These are phyloP conservation scores for Colletotrichum incanum DNA, from an alignment of 2,329 filamentous ascomycete species.

Conservation along the genomic window DNA sequence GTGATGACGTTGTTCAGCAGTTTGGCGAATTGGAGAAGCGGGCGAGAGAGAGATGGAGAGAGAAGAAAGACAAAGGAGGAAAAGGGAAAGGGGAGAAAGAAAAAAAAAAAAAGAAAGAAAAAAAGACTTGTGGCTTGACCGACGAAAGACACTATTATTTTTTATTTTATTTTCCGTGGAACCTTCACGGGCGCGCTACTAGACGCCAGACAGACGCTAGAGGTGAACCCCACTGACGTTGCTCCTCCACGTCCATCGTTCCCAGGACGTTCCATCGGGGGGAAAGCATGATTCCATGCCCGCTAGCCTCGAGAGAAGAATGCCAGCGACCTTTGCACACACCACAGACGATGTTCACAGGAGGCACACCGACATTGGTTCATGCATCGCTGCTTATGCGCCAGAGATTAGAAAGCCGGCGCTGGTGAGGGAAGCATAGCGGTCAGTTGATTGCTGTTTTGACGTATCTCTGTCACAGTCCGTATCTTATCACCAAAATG, in stretches of 20 bases:
- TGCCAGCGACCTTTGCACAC: background rate
- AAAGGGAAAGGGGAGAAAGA: background rate
- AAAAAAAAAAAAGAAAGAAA: background rate
- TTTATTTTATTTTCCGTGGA: background rate
- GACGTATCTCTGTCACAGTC: too few relatives aligned
- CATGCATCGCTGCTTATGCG: constrained; percentile 29
- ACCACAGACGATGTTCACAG: background rate
- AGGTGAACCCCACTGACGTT: constrained; percentile 34
- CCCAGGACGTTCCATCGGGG: background rate
- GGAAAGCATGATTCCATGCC: constrained; percentile 2
- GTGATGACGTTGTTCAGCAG: constrained; percentile 11
- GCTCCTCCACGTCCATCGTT: constrained; percentile 12
- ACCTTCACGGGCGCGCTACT: background rate
- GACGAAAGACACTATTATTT: background rate
- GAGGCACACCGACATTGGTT: background rate
- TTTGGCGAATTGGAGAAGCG: background rate
- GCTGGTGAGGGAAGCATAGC: background rate
- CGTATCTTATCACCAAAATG: constrained; percentile 15
- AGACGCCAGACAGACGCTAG: background rate
- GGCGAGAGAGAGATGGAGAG: background rate
- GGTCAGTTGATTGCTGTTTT: background rate
- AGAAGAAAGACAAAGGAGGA: too few relatives aligned
- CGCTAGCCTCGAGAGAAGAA: constrained; percentile 6
- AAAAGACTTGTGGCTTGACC: constrained; percentile 2
- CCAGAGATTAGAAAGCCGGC: background rate